Conservation (phyloP, 371 early-diverging fungal species). For the Haplosporangium sp. region DNA sequence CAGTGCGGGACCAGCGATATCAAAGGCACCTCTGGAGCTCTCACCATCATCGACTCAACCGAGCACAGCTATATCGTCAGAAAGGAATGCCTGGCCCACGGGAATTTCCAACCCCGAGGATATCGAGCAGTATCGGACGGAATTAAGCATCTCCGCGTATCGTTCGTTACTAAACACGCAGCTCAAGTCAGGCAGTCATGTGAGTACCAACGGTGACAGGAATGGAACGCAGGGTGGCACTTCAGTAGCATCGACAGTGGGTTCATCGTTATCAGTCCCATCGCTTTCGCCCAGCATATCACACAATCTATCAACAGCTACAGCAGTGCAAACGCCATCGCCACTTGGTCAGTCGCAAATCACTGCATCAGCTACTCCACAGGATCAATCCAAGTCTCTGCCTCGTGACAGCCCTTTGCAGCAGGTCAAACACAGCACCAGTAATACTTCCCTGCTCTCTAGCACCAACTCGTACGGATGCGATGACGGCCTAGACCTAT, state of each 20-base stretch:
- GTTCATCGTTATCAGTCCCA: conserved; percentile 8
- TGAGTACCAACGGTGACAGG: conserved; percentile 12
- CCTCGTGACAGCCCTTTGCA: conserved; percentile 33
- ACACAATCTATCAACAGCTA: conserved; percentile 1
- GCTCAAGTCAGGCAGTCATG: conserved; percentile 16
- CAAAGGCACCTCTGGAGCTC: conserved; percentile 26
- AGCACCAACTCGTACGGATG: conserved; percentile 24
- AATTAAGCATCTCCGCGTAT: conserved; percentile 53
- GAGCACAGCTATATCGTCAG: conserved; percentile 27
- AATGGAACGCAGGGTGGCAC: conserved; percentile 15
- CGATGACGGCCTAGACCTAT: conserved; percentile 26
- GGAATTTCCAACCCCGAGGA: conserved; percentile 37
- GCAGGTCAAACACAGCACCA: conserved; percentile 30
- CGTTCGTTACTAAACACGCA: conserved; percentile 48
- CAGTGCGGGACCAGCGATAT: conserved; percentile 7
- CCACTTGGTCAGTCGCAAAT: conserved; percentile 12
- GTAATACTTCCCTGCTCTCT: conserved; percentile 23
- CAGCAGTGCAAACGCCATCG: neutral
- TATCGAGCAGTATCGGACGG: conserved; percentile 51
- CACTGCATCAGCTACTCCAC: conserved; percentile 7
- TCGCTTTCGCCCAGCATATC: conserved; percentile 1
- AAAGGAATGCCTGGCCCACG: conserved; percentile 39
- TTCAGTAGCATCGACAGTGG: conserved; percentile 14
- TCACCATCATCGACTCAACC: conserved; percentile 38
- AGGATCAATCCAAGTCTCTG: conserved; percentile 17